These are phyloP conservation scores for Diplocarpon rosae DNA, from an alignment of 2,329 filamentous ascomycete genomes.

Conservation along the genomic window DNA sequence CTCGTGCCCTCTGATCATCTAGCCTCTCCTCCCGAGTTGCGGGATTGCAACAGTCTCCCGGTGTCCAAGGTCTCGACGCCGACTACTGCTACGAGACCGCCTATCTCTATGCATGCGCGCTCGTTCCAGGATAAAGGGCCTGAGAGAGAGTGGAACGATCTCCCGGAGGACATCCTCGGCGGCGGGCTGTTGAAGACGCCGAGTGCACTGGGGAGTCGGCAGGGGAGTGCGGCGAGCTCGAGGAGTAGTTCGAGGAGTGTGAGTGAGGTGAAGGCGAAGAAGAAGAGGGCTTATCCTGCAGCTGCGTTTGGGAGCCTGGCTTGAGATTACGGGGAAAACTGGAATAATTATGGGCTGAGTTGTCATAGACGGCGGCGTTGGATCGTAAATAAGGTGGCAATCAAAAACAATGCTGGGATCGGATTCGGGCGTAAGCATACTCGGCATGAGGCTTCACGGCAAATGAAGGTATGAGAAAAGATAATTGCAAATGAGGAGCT, in stretches of 20 bases:
- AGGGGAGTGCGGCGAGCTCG: slow-evolving; percentile 35
- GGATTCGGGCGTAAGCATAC: too few relatives aligned
- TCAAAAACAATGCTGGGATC: too few relatives aligned
- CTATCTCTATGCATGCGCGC: slow-evolving; percentile 5
- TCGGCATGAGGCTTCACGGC: too few relatives aligned
- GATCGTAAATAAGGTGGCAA: too few relatives aligned
- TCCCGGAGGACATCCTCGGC: slow-evolving; percentile 44
- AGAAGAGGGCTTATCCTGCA: slow-evolving; percentile 50
- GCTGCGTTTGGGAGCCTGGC: slow-evolving; percentile 42
- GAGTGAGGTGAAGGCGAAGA: slow-evolving; percentile 38
- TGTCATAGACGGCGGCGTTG: not conserved
- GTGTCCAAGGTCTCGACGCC: slow-evolving; percentile 1
- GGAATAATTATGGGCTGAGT: not conserved
- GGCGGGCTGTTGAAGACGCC: slow-evolving; percentile 25
- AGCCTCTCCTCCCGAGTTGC: slow-evolving; percentile 26
- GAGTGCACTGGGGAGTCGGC: slow-evolving; percentile 15
- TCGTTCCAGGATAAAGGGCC: slow-evolving; percentile 51
- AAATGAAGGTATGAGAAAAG: not conserved
- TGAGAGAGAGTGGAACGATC: slow-evolving; percentile 54
- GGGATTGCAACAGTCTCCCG: slow-evolving; percentile 22
- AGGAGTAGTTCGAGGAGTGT: slow-evolving; percentile 39
- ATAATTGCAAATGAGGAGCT: not conserved
- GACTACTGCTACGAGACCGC: not conserved
- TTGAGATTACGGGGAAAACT: not conserved
- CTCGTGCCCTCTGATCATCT: slow-evolving; percentile 22